Evolutionary conservation across 2,329 filamentous ascomycete genomes (phyloP), one percentile per base, ranked within the genome.

Genomic region (Shiraia sp.): DNA sequence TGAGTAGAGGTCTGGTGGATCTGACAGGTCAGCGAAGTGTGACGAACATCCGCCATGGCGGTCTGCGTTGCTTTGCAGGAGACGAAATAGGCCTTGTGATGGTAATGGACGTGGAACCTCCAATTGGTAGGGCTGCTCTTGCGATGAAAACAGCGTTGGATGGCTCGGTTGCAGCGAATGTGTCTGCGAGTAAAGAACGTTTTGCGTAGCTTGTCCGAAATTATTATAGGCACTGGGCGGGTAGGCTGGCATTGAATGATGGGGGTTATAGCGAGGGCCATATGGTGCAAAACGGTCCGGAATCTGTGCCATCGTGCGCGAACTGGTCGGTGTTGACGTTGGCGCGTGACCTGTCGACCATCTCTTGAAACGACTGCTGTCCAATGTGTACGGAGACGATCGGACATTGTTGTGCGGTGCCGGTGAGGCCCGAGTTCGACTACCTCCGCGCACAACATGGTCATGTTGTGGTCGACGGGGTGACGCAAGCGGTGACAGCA

Each of bases 1-100:
- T 1, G 85, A 85, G 55, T 88, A 90, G 44, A 92, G 72, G 65
- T 92, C 86, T 8, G 88, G 88, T 3, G 86, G 86, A 50, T 88
- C 86, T 7, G 85, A 86, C 34, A 88, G 74, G 55, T 89, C 85
- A 3, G 85, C 78, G 64, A 88, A 90, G 67, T 88, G 86, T 3
- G 82, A 78, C 36, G 69, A 61, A 40, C 62, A 70, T 17, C 85
- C 84, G 26, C 86, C 72, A 63, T 87, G 82, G 9, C 83, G 79
- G 48, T 89, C 85, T 1, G 81, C 84, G 54, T 89, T 89, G 72
- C 84, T 88, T 63, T 88, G 85, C 1, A 89, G 76, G 75, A 88
- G 84, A 45, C 83, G 80, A 71, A 88, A 87, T 8, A 88, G 73
- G 2, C 85, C 84, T 60, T 89, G 85, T 0, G 85, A 88, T n/a